Evolutionary conservation across 2,329 filamentous ascomycete species (phyloP).

Genomic region (Sarocladium kiliense): DNA sequence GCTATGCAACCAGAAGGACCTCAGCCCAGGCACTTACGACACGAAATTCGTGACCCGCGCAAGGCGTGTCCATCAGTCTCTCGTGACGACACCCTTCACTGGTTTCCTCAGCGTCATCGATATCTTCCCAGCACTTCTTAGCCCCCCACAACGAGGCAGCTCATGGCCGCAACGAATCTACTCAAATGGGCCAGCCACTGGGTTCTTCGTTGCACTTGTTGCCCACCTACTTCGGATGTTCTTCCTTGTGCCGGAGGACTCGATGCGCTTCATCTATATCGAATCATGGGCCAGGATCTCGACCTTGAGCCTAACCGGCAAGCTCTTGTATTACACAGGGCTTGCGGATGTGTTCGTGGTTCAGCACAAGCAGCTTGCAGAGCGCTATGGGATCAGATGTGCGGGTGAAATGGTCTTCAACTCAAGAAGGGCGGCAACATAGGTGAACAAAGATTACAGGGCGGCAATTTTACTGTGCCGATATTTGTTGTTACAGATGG

Average conservation of each 20-base stretch:
- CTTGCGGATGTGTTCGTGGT: slow-evolving; percentile 77
- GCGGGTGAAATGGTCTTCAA: slow-evolving; percentile 36
- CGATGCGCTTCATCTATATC: slow-evolving; percentile 75
- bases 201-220: slow-evolving; percentile 63
- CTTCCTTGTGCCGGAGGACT: slow-evolving; percentile 38
- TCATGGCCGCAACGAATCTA: slow-evolving; percentile 49
- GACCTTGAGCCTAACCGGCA: slow-evolving; percentile 78
- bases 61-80: slow-evolving; percentile 74
- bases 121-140: slow-evolving; percentile 49
- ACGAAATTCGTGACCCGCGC: slow-evolving; percentile 70
- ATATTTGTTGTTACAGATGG: slow-evolving; percentile 11
- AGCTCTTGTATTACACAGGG: slow-evolving; percentile 57
- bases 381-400: slow-evolving; percentile 33
- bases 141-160: slow-evolving; percentile 15
- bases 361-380: slow-evolving; percentile 67
- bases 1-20: slow-evolving; percentile 14
- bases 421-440: slow-evolving; percentile 18
- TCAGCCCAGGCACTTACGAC: slow-evolving; percentile 48
- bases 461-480: not conserved
- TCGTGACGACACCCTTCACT: slow-evolving; percentile 66
- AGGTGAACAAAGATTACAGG: slow-evolving; percentile 11
- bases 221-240: slow-evolving; percentile 44
- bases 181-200: slow-evolving; percentile 85
- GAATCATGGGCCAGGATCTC: slow-evolving; percentile 89
- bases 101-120: slow-evolving; percentile 60